Base-by-base conservation (phyloP, 805 yeast genomes). In the Zygosaccharomyces kombuchaensis region DNA sequence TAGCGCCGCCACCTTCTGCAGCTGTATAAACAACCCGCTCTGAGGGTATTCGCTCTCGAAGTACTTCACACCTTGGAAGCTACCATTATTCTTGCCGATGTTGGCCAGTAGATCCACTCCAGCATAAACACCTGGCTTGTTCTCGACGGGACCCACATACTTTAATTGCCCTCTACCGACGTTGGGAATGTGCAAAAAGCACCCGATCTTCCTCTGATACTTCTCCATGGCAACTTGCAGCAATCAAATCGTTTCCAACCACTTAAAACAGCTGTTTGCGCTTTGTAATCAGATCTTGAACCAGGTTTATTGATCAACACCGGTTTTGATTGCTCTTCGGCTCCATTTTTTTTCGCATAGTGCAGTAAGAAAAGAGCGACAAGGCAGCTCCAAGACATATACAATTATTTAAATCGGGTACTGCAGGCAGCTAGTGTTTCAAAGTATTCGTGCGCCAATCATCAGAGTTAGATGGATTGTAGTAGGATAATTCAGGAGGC, bases 21-120 rank as follows among this genome's bases (percentile, higher is more conserved):
- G 1, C 81, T 81, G 69, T 38, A 90, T 72, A 57, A 90, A 90
- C 23, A 90, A 65, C 0, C 97, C 97, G 14, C 88, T 73, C 46
- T 76, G 76, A 0, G 89, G 84, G 29, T 59, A 66, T 5, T 70
- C 66, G 0, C 90, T 87, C 4, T 71, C 69, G 59, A 90, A 90
- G 61, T 89, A 89, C 44, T 70, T 70, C 6, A 69, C 60, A 0
- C 95, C 96, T 46, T 82, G 77, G 36, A 81, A 88, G 34, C 77
- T 75, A n/a, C 99, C 99, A 44, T 80, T 77, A 59, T 91, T 93
- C 63, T 87, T 86, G 17, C 99, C 99, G 44, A 78, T 71, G 4
- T 70, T 60, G 0, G 76, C 81, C n/a, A 80, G 57, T 35, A 91
- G 69, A 62, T 91, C 97, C 5, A 91, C 75, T 2, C 99, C 99